phyloP scores from a whole-genome alignment of 1,284 basidiomycete species.

The Phaffia rhodozyma region DNA sequence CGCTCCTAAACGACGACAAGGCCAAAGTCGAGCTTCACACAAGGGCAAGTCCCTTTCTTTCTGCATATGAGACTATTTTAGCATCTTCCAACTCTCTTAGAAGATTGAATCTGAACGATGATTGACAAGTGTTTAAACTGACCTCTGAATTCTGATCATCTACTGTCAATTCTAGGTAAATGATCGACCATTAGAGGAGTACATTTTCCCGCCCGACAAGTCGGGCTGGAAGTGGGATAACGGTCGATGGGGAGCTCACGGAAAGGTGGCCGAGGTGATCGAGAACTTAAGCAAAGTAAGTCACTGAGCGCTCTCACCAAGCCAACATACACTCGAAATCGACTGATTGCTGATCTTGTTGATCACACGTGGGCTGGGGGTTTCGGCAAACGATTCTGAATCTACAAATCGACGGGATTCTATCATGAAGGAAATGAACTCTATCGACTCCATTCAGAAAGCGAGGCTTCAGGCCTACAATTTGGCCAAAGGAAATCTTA shows the following conservation, averaged over 20 bases:
- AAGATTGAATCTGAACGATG: neutral
- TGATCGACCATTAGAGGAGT: conserved; percentile 67
- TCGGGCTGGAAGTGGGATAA: conserved; percentile 78
- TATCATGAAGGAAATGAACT: conserved; percentile 60
- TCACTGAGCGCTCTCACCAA: neutral
- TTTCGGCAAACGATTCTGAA: neutral
- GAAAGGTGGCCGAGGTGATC: conserved; percentile 64
- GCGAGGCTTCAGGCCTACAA: conserved; percentile 85
- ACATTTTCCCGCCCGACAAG: conserved; percentile 41
- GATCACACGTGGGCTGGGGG: conserved; percentile 16
- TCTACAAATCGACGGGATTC: neutral
- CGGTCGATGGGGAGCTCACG: conserved; percentile 69
- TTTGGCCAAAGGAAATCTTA: conserved; percentile 80
- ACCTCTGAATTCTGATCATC: neutral
- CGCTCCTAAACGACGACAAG: conserved; percentile 79
- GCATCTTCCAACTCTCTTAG: neutral
- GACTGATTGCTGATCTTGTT: neutral
- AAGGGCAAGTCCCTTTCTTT: conserved; percentile 16
- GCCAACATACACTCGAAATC: neutral
- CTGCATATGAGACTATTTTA: neutral
- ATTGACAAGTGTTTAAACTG: no score
- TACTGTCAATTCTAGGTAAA: conserved; percentile 50
- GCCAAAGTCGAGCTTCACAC: conserved; percentile 65
- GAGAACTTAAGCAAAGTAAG: conserved; percentile 68
- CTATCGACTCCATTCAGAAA: conserved; percentile 81